Conservation (phyloP, 495 filamentous ascomycete genomes). For the Lindgomyces ingoldianus region DNA sequence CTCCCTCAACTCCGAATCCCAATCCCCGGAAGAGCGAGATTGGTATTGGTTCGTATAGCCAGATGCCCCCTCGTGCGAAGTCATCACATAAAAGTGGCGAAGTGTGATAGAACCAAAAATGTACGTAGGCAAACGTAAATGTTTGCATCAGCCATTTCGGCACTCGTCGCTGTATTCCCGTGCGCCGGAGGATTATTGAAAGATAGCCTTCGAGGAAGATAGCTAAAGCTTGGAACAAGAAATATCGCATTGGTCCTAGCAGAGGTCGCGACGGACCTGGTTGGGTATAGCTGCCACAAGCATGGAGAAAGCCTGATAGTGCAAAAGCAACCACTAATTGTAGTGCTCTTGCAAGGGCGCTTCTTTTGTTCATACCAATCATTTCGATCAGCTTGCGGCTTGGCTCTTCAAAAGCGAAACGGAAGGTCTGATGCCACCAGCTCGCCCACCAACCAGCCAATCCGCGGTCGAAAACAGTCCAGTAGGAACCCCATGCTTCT, state of each 20-base stretch:
- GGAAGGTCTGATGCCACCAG: constrained; percentile 91
- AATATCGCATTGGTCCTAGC: constrained; percentile 44
- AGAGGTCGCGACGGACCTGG: constrained; percentile 40
- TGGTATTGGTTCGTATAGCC: constrained; percentile 47
- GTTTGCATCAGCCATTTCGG: constrained; percentile 33
- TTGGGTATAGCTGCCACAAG: constrained; percentile 44
- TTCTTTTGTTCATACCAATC: constrained; percentile 30
- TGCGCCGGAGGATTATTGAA: constrained; percentile 8
- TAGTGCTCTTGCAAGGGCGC: constrained; percentile 28
- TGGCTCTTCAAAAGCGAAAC: constrained; percentile 66
- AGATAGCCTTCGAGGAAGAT: constrained; percentile 37
- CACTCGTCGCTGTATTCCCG: constrained; percentile 20
- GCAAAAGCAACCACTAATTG: constrained; percentile 43
- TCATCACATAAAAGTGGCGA: constrained; percentile 45
- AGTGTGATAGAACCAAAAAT: constrained; percentile 47
- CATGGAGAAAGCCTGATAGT: constrained; percentile 45
- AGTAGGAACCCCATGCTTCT: constrained; percentile 59
- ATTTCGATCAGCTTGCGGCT: constrained; percentile 52
- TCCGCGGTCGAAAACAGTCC: constrained; percentile 61
- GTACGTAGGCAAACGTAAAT: constrained; percentile 42
- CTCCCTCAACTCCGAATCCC: constrained; percentile 44
- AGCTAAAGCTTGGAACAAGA: constrained; percentile 45
- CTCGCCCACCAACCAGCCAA: constrained; percentile 75
- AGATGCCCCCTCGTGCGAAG: constrained; percentile 46
- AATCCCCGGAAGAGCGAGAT: constrained; percentile 43